A percentile compares a stretch with the other conserved stretches of the same genome.
phyloP scores from a whole-genome alignment of 768 basidiomycete genomes.

The Symmetrospora coprosmae region DNA sequence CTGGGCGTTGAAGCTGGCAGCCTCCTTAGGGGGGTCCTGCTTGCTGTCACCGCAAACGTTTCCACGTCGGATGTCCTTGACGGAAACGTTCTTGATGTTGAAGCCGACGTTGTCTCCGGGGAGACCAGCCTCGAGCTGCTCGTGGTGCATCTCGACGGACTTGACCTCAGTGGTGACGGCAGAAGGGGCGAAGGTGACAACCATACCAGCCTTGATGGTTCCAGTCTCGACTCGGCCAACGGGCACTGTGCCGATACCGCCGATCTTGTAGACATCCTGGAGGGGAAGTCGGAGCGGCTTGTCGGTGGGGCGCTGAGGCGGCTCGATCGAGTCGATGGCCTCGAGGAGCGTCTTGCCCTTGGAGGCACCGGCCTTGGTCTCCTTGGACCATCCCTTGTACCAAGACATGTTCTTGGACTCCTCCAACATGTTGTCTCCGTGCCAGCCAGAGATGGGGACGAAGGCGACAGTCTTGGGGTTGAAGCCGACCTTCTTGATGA shows the following conservation, averaged over 20 bases:
- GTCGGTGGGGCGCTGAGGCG: constrained; percentile 88
- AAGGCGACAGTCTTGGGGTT: constrained; percentile 97
- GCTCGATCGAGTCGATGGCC: constrained; percentile 98
- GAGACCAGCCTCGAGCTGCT: constrained; percentile 69
- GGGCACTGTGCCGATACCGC: constrained; percentile 99
- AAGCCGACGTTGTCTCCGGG: constrained; percentile 99
- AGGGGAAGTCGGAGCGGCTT: constrained; percentile 99
- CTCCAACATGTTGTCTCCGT: constrained; percentile 99
- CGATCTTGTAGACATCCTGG: constrained; percentile 99
- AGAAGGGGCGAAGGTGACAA: constrained; percentile 82
- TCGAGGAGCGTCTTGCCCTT: constrained; percentile 99
- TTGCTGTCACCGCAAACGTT: constrained; percentile 99
- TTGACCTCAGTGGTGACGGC: constrained; percentile 99
- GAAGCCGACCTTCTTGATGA: constrained; percentile 69
- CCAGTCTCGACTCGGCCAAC: constrained; percentile 99
- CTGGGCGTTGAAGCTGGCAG: constrained; percentile 97
- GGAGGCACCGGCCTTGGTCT: constrained; percentile 75
- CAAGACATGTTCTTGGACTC: constrained; percentile 94
- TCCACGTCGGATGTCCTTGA: constrained; percentile 99
- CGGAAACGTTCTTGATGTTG: constrained; percentile 92
- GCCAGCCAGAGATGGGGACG: constrained; percentile 99
- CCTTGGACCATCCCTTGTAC: constrained; percentile 99
- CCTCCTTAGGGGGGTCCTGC: constrained; percentile 99
- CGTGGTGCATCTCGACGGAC: constrained; percentile 99
- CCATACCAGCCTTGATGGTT: constrained; percentile 98